phyloP scores from a whole-genome alignment of 2,329 filamentous ascomycete species.

The Colletotrichum endophyticum region DNA sequence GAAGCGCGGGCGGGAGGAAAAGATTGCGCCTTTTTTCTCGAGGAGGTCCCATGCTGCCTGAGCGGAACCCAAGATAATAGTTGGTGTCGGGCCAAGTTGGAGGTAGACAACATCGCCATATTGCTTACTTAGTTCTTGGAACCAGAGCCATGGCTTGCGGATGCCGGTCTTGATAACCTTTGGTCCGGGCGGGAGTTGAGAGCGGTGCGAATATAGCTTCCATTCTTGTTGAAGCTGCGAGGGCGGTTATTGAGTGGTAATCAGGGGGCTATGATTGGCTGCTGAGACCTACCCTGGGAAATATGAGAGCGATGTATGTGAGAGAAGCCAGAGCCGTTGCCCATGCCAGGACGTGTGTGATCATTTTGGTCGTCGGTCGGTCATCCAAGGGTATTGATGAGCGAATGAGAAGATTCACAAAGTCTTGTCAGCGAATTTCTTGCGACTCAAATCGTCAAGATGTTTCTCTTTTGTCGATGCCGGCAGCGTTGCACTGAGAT shows the following conservation, averaged over 20 bases:
- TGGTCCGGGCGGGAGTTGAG: constrained; percentile 42
- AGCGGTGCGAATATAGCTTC: constrained; percentile 41
- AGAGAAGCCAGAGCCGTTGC: constrained; percentile 23
- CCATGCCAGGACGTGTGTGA: constrained; percentile 18
- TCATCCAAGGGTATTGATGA: not conserved
- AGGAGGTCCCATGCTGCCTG: constrained; percentile 48
- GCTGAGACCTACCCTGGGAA: constrained; percentile 27
- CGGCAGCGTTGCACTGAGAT: not conserved
- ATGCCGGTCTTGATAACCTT: constrained; percentile 40
- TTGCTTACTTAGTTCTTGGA: constrained; percentile 39
- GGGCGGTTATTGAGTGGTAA: not conserved
- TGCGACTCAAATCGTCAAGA: not conserved
- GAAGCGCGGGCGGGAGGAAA: constrained; percentile 49
- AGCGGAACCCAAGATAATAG: constrained; percentile 45
- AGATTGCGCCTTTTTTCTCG: constrained; percentile 46
- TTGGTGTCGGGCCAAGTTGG: constrained; percentile 45
- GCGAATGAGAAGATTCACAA: not conserved
- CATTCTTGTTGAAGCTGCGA: constrained; percentile 39
- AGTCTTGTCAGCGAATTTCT: not conserved
- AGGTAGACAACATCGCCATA: constrained; percentile 48
- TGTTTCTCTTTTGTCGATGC: not conserved
- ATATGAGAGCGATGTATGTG: constrained; percentile 29
- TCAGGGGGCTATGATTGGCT: not conserved
- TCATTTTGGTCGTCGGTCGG: not conserved
- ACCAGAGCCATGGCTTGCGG: constrained; percentile 47